phyloP scores from a whole-genome alignment of 805 yeast species.

The Candida hungchunana region DNA sequence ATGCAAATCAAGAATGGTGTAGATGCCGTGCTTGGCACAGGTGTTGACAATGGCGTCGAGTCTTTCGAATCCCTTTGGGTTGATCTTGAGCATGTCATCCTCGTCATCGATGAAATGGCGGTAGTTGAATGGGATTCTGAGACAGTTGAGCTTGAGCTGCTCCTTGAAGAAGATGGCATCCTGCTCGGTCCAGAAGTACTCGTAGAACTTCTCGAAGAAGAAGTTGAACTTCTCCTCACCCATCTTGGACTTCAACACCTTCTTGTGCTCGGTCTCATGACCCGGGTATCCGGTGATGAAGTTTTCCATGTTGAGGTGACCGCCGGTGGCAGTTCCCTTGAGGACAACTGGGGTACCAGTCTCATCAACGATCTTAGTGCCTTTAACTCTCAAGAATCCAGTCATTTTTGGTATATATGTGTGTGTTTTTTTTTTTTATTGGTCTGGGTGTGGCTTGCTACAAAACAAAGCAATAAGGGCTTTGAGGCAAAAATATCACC shows the following conservation, averaged over 20 bases:
- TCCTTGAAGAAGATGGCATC: constrained; percentile 44
- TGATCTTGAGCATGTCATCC: constrained; percentile 38
- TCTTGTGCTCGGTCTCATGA: constrained; percentile 47
- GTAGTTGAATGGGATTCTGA: constrained; percentile 50
- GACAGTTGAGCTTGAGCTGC: constrained; percentile 39
- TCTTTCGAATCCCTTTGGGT: constrained; percentile 41
- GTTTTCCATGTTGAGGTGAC: constrained; percentile 52
- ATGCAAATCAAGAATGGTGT: constrained; percentile 46
- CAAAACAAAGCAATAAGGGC: not conserved
- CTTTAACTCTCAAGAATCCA: constrained; percentile 37
- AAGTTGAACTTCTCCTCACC: constrained; percentile 45
- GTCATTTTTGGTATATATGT: constrained; percentile 5
- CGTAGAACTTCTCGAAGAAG: constrained; percentile 49
- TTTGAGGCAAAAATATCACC: no score
- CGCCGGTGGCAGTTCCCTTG: constrained; percentile 47
- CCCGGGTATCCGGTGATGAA: constrained; percentile 55
- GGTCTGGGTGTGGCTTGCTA: not conserved
- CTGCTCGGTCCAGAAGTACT: constrained; percentile 48
- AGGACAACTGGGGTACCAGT: constrained; percentile 37
- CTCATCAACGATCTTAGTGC: constrained; percentile 44
- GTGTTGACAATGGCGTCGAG: constrained; percentile 40
- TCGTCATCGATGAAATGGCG: constrained; percentile 45
- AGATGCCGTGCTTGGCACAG: constrained; percentile 43
- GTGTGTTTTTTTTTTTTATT: not conserved
- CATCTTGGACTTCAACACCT: constrained; percentile 34